Percentiles rank a stretch among this genome's conserved stretches.
Evolutionary conservation across 2,329 filamentous ascomycete genomes (phyloP).

Genomic region (Sarocladium brachiariae): DNA sequence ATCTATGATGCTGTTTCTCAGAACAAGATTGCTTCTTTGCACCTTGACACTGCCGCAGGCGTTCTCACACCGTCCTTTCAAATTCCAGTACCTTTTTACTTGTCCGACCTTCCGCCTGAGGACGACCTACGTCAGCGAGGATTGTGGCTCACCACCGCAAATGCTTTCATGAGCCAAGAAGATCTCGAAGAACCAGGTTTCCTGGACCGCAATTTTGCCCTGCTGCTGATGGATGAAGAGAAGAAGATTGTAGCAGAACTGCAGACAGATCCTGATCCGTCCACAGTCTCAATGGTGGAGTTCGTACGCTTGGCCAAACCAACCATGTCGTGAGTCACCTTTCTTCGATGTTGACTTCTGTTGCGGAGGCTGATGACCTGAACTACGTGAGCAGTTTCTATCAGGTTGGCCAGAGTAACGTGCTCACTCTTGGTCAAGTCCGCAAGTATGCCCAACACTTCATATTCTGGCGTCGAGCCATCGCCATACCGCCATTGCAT

Average conservation of each 20-base stretch:
- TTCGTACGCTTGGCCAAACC: slow-evolving; percentile 71
- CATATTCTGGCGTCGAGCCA: slow-evolving; percentile 90
- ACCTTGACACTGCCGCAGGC: slow-evolving; percentile 58
- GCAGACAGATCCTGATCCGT: slow-evolving; percentile 67
- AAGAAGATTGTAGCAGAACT: slow-evolving; percentile 67
- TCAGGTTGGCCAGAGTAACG: slow-evolving; percentile 63
- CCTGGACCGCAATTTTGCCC: slow-evolving; percentile 77
- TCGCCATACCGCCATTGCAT: slow-evolving; percentile 85
- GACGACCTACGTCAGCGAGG: slow-evolving; percentile 61
- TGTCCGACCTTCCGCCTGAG: slow-evolving; percentile 64
- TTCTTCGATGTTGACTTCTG: too few relatives aligned
- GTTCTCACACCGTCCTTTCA: slow-evolving; percentile 52
- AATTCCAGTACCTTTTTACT: slow-evolving; percentile 60
- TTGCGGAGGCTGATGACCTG: background rate
- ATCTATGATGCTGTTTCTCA: slow-evolving; percentile 75
- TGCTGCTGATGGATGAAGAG: slow-evolving; percentile 80
- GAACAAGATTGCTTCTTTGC: slow-evolving; percentile 79
- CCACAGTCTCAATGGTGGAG: slow-evolving; percentile 71
- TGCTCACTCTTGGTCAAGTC: slow-evolving; percentile 72
- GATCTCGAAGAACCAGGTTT: slow-evolving; percentile 58
- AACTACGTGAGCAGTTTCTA: slow-evolving; percentile 40
- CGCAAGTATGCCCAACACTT: slow-evolving; percentile 86
- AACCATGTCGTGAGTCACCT: slow-evolving; percentile 48
- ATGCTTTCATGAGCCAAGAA: slow-evolving; percentile 65
- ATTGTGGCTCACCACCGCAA: slow-evolving; percentile 82